A percentile compares a stretch with the other conserved stretches of the same genome.
phyloP scores from a whole-genome alignment of 352 stramenopile species.

The Peronosclerospora sorghi region DNA sequence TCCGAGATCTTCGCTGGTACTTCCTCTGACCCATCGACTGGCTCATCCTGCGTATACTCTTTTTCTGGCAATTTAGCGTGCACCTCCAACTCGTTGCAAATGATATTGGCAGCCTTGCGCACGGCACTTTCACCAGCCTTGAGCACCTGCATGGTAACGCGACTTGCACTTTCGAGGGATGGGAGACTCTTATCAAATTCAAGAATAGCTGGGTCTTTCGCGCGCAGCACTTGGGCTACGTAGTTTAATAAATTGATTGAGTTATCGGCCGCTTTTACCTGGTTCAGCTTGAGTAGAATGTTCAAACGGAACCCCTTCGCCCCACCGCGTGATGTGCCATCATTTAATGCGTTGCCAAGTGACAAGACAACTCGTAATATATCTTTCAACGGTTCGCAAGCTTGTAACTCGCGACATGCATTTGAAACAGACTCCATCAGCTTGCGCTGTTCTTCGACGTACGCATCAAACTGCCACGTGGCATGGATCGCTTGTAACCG shows the following conservation, averaged over 20 bases:
- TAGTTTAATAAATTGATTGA: conserved; percentile 79
- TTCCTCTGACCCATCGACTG: conserved; percentile 11
- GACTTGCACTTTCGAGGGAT: conserved; percentile 65
- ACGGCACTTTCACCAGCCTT: conserved; percentile 66
- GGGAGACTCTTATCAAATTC: conserved; percentile 66
- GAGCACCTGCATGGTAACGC: conserved; percentile 65
- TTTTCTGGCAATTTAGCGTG: conserved; percentile 47
- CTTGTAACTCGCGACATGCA: conserved; percentile 85
- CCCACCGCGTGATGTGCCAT: conserved; percentile 67
- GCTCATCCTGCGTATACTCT: conserved; percentile 22
- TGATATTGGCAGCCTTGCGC: conserved; percentile 56
- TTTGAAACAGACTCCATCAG: conserved; percentile 76
- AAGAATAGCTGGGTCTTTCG: conserved; percentile 53
- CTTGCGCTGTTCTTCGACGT: conserved; percentile 64
- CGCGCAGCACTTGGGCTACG: conserved; percentile 53
- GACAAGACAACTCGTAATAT: conserved; percentile 79
- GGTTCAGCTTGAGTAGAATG: conserved; percentile 82
- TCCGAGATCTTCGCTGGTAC: conserved; percentile 37
- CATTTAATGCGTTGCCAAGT: conserved; percentile 87
- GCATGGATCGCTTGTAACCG: conserved; percentile 70
- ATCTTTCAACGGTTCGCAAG: conserved; percentile 79
- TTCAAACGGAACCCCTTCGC: conserved; percentile 83
- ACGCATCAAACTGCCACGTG: conserved; percentile 77
- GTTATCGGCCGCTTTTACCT: conserved; percentile 78
- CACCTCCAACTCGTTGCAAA: conserved; percentile 55